Conservation (phyloP, 208 protist species). For the Trypanosoma rangeli region DNA sequence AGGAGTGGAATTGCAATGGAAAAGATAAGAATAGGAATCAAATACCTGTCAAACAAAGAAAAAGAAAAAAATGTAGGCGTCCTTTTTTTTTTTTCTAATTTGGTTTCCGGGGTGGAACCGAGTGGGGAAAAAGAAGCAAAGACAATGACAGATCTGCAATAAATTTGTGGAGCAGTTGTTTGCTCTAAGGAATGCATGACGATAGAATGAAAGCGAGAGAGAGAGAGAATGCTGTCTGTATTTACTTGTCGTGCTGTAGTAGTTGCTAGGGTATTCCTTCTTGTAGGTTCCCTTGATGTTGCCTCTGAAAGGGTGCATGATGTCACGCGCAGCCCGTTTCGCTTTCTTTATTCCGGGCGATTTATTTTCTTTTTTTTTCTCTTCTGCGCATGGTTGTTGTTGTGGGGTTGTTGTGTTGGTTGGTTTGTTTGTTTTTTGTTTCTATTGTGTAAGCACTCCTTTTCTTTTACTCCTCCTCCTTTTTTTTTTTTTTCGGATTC, state of each 20-base stretch:
- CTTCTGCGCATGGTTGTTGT: not conserved
- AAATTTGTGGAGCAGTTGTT: too few species aligned
- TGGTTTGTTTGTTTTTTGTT: not conserved
- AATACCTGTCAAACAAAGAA: not conserved
- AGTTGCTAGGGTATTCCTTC: too few species aligned
- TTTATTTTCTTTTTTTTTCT: not conserved
- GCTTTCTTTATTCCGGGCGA: not conserved
- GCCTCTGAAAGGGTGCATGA: not conserved
- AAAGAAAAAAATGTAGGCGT: slow-evolving; percentile 7
- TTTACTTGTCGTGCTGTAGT: too few species aligned
- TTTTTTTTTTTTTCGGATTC: slow-evolving; percentile 12
- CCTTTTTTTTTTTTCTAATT: slow-evolving; percentile 4
- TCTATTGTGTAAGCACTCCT: not conserved
- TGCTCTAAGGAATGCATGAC: too few species aligned
- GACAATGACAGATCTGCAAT: too few species aligned
- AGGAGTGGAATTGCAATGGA: not conserved
- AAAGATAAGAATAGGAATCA: not conserved
- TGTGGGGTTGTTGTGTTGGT: not conserved
- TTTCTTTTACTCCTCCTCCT: not conserved
- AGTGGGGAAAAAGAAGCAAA: too few species aligned
- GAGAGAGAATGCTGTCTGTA: too few species aligned
- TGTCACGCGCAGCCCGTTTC: not conserved
- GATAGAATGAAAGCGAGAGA: too few species aligned
- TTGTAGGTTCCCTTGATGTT: too few species aligned
- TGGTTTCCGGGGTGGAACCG: not conserved